Evolutionary conservation across 2,329 filamentous ascomycete genomes (phyloP).

Genomic region (Ustilaginoidea virens): DNA sequence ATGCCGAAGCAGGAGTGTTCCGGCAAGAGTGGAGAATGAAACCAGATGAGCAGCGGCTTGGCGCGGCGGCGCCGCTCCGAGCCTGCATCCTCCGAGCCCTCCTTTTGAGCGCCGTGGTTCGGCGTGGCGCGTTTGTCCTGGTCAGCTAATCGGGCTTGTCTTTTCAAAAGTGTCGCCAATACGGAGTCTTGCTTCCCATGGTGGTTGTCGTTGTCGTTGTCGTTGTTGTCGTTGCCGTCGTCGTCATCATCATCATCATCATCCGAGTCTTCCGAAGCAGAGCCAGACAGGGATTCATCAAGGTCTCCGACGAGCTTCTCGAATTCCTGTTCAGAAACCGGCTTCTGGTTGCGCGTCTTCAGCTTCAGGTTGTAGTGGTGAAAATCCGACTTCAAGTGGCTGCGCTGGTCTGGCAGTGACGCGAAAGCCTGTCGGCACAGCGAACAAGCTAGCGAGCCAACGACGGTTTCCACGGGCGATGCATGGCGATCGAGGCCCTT

Average conservation of each 20-base stretch:
- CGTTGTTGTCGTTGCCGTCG: slow-evolving; percentile 49
- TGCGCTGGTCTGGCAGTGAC: slow-evolving; percentile 64
- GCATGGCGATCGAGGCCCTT: slow-evolving; percentile 9
- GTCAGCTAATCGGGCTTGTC: slow-evolving; percentile 59
- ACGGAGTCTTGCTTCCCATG: slow-evolving; percentile 45
- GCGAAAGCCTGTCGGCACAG: slow-evolving; percentile 62
- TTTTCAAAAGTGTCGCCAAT: slow-evolving; percentile 63
- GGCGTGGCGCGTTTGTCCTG: slow-evolving; percentile 30
- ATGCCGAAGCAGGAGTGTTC: slow-evolving; percentile 69
- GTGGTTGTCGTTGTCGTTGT: slow-evolving; percentile 20
- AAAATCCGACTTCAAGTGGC: slow-evolving; percentile 77
- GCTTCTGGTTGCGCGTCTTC: slow-evolving; percentile 56
- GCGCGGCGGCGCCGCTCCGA: slow-evolving; percentile 36
- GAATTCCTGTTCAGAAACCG: slow-evolving; percentile 71
- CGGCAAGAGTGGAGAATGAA: slow-evolving; percentile 60
- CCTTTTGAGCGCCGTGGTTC: slow-evolving; percentile 35
- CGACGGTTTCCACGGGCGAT: slow-evolving; percentile 21
- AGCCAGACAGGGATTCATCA: slow-evolving; percentile 86
- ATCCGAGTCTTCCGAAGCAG: slow-evolving; percentile 53
- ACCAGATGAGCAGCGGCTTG: slow-evolving; percentile 72
- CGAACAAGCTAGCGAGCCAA: slow-evolving; percentile 60
- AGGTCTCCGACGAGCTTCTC: slow-evolving; percentile 72
- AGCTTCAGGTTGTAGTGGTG: slow-evolving; percentile 93
- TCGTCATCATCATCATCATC: slow-evolving; percentile 52
- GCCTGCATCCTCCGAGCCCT: slow-evolving; percentile 21